Evolutionary conservation across 331 rosid species (phyloP).

Genomic region (Pyracantha coccinea): DNA sequence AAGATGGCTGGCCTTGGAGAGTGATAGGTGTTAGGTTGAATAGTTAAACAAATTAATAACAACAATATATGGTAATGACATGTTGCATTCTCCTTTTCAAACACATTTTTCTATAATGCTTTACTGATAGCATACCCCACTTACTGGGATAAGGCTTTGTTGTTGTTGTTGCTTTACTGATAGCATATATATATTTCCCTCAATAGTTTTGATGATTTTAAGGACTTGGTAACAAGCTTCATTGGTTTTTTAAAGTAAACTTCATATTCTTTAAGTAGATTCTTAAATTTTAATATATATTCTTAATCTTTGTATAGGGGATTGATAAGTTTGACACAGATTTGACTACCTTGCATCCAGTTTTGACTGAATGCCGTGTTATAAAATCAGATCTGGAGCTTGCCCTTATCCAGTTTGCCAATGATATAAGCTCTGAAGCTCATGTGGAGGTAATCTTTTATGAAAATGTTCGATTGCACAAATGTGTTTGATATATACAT

Average conservation of each 20-base stretch:
- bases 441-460: constrained; percentile 62
- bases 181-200: neutral
- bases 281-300: neutral
- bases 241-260: neutral
- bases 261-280: neutral
- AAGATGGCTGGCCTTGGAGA: neutral
- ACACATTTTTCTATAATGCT: neutral
- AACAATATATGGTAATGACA: neutral
- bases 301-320: constrained; percentile 37
- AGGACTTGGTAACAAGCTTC: neutral
- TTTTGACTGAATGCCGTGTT: constrained; percentile 86
- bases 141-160: too few relatives aligned
- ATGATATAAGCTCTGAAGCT: constrained; percentile 90
- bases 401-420: constrained; percentile 77
- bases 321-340: constrained; percentile 59
- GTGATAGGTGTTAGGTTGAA: neutral
- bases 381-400: constrained; percentile 74
- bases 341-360: constrained; percentile 68
- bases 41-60: neutral
- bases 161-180: too few relatives aligned
- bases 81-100: neutral
- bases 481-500: neutral
- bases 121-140: neutral
- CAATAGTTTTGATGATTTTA: neutral
- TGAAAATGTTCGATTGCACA: neutral